Conservation (phyloP, 1,284 basidiomycete species). For the Phenoliferia sp. region DNA sequence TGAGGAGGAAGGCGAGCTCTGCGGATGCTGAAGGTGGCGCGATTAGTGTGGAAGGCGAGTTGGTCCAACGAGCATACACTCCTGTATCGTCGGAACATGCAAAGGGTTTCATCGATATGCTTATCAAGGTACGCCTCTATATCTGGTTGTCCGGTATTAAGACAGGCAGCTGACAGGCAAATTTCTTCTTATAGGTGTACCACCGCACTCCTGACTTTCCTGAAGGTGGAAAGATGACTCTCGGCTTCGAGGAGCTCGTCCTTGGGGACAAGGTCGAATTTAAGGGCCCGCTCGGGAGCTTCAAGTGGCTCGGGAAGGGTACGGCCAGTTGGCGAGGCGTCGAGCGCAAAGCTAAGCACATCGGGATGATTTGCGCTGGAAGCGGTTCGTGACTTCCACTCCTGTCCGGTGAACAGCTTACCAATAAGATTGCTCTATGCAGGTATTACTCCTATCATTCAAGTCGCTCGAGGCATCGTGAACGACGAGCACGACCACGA, state of each 20-base stretch:
- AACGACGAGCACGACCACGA: conserved; percentile 45
- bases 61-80: conserved; percentile 61
- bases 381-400: conserved; percentile 43
- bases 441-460: conserved; percentile 60
- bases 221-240: conserved; percentile 57
- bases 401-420: conserved; percentile 12
- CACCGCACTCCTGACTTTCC: conserved; percentile 47
- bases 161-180: neutral
- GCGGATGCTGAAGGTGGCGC: conserved; percentile 3
- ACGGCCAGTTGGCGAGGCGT: conserved; percentile 47
- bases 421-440: neutral
- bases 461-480: conserved; percentile 53
- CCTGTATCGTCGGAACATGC: conserved; percentile 52
- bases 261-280: conserved; percentile 55
- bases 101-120: conserved; percentile 53
- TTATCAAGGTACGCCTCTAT: conserved; percentile 49
- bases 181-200: conserved; percentile 46
- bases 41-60: conserved; percentile 41
- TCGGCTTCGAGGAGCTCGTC: conserved; percentile 51
- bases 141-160: conserved; percentile 25
- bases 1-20: conserved; percentile 45
- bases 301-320: conserved; percentile 53
- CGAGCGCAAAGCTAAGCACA: conserved; percentile 45
- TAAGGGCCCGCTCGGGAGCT: conserved; percentile 61
- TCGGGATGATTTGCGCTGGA: conserved; percentile 60